Evolutionary conservation across 768 basidiomycete genomes (phyloP).

Genomic region (Pulveroboletus sp.): DNA sequence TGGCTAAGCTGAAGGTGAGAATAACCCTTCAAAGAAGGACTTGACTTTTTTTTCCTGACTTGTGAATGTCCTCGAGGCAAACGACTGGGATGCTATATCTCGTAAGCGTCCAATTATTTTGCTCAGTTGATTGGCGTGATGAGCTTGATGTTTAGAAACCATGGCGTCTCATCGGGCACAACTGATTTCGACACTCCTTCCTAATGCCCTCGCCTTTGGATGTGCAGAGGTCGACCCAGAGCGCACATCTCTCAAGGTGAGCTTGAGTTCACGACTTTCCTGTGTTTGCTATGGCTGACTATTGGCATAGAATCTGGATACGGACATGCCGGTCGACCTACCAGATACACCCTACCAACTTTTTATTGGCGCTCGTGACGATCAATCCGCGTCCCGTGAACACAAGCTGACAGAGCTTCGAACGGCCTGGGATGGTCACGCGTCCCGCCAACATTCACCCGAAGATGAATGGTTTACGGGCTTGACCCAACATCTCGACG

Average conservation of each 20-base stretch:
- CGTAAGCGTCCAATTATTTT: slow-evolving; percentile 33
- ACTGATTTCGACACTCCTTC: slow-evolving; percentile 37
- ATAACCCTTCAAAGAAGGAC: too few species aligned
- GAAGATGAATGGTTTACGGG: too few species aligned
- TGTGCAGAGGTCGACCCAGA: slow-evolving; percentile 37
- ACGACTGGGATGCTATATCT: slow-evolving; percentile 59
- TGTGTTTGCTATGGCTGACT: background rate
- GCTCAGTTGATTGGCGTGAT: background rate
- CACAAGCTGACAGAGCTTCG: slow-evolving; percentile 32
- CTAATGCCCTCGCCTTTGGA: slow-evolving; percentile 46
- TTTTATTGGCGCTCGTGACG: too few species aligned
- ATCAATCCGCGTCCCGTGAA: background rate
- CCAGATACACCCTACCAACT: too few species aligned
- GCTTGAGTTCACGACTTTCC: background rate
- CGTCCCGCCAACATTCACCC: too few species aligned
- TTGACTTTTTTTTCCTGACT: too few species aligned
- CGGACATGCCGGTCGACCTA: slow-evolving; percentile 36
- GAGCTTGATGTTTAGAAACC: slow-evolving; percentile 32
- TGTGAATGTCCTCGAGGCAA: slow-evolving; percentile 35
- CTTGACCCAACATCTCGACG: too few species aligned
- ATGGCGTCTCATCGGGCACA: slow-evolving; percentile 44
- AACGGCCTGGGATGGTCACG: too few species aligned
- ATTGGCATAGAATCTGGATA: slow-evolving; percentile 47
- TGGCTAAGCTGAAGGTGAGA: slow-evolving; percentile 61
- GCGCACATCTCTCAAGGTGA: slow-evolving; percentile 38